phyloP scores from a whole-genome alignment of 225 moss, liverwort and hornwort genomes.

The Rhytidiadelphus loreus region DNA sequence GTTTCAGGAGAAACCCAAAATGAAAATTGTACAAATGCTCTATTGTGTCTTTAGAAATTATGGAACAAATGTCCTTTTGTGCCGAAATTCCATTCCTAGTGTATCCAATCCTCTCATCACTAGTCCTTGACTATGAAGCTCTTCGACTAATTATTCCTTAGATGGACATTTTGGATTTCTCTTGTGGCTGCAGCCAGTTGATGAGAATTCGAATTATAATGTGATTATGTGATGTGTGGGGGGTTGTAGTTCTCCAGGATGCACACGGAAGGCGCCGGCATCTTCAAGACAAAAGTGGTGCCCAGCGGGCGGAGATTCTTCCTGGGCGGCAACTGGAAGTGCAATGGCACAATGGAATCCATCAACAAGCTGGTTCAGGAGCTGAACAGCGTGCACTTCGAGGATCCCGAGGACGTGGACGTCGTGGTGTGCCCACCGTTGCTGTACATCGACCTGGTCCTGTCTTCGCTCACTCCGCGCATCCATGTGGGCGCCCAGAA shows the following conservation, averaged over 20 bases:
- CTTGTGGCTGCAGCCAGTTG: not conserved
- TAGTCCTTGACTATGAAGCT: not conserved
- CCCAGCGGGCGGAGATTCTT: constrained; percentile 55
- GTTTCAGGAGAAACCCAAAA: too few species aligned
- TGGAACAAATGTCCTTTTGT: not conserved
- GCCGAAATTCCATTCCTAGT: not conserved
- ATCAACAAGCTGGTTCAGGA: constrained; percentile 44
- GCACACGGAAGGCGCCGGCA: not conserved
- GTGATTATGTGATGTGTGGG: not conserved
- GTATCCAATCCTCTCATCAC: not conserved
- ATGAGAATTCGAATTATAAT: not conserved
- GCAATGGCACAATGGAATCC: constrained; percentile 47
- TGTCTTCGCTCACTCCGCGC: constrained; percentile 30
- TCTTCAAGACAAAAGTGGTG: not conserved
- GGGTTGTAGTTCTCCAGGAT: constrained; percentile 2
- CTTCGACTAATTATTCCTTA: not conserved
- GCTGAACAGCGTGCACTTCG: constrained; percentile 43
- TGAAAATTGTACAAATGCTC: too few species aligned
- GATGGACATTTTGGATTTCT: not conserved
- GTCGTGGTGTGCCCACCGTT: constrained; percentile 60
- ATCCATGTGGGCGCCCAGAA: constrained; percentile 70
- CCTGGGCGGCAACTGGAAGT: constrained; percentile 81
- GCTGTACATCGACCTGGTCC: constrained; percentile 39
- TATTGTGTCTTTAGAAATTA: not conserved
- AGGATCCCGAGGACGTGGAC: constrained; percentile 38